Percentiles rank a stretch among this genome's conserved stretches.
Conservation (phyloP, 257 asterid species). For the Solanum chiquidenum region DNA sequence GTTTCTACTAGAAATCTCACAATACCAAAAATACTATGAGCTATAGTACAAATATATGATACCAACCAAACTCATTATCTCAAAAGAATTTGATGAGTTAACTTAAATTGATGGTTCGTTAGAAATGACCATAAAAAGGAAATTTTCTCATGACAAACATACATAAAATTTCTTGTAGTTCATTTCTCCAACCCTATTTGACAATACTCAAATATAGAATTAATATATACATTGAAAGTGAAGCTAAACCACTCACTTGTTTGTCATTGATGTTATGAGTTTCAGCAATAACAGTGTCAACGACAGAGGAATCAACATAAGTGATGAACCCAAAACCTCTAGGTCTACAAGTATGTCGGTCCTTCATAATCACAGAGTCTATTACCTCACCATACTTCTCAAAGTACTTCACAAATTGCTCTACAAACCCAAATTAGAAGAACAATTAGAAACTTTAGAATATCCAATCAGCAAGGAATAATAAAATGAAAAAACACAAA, state of each 20-base stretch:
- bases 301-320: constrained; percentile 72
- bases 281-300: constrained; percentile 75
- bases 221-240: background rate
- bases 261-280: constrained; percentile 81
- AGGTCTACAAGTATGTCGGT: constrained; percentile 81
- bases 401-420: constrained; percentile 75
- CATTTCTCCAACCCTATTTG: background rate
- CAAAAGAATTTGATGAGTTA: background rate
- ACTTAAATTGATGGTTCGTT: background rate
- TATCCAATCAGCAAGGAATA: background rate
- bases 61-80: background rate
- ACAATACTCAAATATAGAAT: background rate
- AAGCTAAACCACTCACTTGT: constrained; percentile 39
- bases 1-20: background rate
- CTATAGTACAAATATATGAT: background rate
- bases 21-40: background rate
- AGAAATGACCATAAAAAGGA: background rate
- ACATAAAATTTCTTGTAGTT: background rate
- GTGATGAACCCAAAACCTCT: constrained; percentile 94
- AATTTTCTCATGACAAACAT: background rate
- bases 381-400: constrained; percentile 93
- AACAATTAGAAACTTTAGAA: background rate
- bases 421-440: constrained; percentile 13
- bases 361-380: constrained; percentile 89
- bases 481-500: background rate